Percentiles rank a stretch among this genome's conserved stretches.
Conservation (phyloP, 495 filamentous ascomycete genomes). For the Trichoderma asperelloides region DNA sequence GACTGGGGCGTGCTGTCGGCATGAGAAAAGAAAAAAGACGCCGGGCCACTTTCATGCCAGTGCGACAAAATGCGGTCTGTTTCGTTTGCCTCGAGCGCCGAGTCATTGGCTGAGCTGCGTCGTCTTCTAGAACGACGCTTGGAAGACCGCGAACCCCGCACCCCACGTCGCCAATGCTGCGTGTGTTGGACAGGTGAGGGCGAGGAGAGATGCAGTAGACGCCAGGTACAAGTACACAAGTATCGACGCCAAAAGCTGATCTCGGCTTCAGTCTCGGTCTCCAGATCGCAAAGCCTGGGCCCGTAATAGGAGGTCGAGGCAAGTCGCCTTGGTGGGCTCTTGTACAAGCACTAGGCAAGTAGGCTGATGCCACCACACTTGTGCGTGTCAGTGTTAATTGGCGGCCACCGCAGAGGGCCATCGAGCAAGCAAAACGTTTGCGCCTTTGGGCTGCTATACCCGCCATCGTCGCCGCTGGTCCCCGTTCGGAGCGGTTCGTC, state of each 20-base stretch:
- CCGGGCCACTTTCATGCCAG: neutral
- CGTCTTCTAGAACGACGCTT: conserved; percentile 2
- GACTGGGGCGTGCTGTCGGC: neutral
- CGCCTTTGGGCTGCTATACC: neutral
- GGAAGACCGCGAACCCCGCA: conserved; percentile 4
- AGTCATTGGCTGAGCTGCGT: neutral
- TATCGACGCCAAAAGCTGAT: too few relatives aligned
- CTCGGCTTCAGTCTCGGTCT: too few relatives aligned
- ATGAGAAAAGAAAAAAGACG: neutral
- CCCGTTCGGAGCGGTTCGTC: conserved; percentile 7
- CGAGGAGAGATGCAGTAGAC: neutral
- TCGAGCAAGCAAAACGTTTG: neutral
- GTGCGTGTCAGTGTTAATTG: too few relatives aligned
- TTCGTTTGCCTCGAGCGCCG: neutral
- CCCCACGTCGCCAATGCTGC: neutral
- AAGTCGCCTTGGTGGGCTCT: too few relatives aligned
- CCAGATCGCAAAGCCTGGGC: too few relatives aligned
- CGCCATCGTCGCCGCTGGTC: neutral
- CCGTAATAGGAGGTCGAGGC: too few relatives aligned
- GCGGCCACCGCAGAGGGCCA: neutral
- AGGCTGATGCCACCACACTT: too few relatives aligned
- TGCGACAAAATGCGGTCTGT: neutral
- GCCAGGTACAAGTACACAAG: neutral
- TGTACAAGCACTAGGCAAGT: too few relatives aligned
- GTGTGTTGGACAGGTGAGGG: neutral